Conservation (phyloP, 305 asterid species). For the Caryopteris hybrid region DNA sequence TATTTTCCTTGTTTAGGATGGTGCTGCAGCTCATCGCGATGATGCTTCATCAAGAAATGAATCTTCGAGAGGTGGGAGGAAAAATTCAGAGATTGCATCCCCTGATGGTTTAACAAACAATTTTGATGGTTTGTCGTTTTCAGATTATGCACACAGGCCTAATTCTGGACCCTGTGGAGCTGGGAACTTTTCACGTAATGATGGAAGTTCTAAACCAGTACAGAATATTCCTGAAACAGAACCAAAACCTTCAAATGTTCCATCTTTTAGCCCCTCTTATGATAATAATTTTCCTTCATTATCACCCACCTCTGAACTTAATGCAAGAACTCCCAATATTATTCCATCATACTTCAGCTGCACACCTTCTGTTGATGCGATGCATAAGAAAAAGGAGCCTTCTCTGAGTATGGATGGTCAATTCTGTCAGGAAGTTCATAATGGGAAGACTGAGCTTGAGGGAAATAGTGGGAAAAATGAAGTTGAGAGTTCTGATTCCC, state of each 20-base stretch:
- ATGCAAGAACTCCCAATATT: neutral
- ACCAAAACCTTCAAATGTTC: conserved; percentile 12
- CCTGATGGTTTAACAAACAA: conserved; percentile 26
- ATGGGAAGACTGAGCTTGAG: conserved; percentile 22
- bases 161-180: conserved; percentile 5
- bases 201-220: neutral
- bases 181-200: conserved; percentile 11
- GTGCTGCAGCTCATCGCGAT: conserved; percentile 17
- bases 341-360: neutral
- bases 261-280: neutral
- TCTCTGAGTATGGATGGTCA: conserved; percentile 13
- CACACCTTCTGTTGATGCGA: conserved; percentile 9
- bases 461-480: conserved; percentile 18
- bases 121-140: neutral
- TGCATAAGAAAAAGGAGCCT: neutral
- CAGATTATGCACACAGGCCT: conserved; percentile 10
- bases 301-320: conserved; percentile 12
- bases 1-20: conserved; percentile 27
- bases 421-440: conserved; percentile 18
- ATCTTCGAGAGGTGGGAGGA: conserved; percentile 5
- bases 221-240: conserved; percentile 12
- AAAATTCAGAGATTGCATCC: conserved; percentile 11
- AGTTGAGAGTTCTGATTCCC: conserved; percentile 21
- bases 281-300: conserved; percentile 1
- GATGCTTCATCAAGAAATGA: conserved; percentile 23